Conservation (phyloP, 441 rosid genomes). For the Capsella rubella region DNA sequence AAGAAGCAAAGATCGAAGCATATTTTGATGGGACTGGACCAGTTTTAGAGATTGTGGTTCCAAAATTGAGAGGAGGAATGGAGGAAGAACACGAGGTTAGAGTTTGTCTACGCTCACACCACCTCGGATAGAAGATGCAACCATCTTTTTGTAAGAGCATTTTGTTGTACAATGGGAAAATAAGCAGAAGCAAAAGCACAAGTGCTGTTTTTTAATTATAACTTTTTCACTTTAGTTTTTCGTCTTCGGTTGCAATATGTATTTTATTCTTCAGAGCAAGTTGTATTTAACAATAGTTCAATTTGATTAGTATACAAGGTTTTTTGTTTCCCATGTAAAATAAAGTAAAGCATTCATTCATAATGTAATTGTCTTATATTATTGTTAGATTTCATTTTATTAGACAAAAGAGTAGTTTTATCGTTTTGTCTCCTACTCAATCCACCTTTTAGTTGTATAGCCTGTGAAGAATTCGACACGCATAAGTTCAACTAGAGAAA, state of each 20-base stretch:
- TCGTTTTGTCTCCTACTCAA: background rate
- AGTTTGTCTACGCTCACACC: constrained; percentile 70
- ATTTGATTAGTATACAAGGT: constrained; percentile 2
- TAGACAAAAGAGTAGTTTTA: too few relatives aligned
- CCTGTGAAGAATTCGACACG: background rate
- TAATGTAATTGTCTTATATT: background rate
- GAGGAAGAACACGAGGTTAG: constrained; percentile 82
- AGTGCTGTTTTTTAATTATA: constrained; percentile 7
- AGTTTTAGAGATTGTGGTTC: constrained; percentile 70
- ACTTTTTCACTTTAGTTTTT: constrained; percentile 5
- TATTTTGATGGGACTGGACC: constrained; percentile 66
- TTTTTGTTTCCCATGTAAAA: background rate
- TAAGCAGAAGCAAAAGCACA: constrained; percentile 36
- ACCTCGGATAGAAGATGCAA: constrained; percentile 38
- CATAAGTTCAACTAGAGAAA: background rate
- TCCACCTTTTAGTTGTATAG: background rate
- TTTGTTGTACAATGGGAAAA: constrained; percentile 28
- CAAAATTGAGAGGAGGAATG: constrained; percentile 57
- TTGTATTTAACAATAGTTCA: constrained; percentile 11
- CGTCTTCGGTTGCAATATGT: background rate
- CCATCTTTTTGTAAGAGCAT: constrained; percentile 18
- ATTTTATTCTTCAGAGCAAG: constrained; percentile 12
- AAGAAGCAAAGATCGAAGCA: constrained; percentile 76
- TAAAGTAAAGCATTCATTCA: background rate
- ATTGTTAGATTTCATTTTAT: too few relatives aligned